Evolutionary conservation across 805 yeast genomes (phyloP), one percentile per base, ranked within the genome.

Genomic region (Priceomyces medius): DNA sequence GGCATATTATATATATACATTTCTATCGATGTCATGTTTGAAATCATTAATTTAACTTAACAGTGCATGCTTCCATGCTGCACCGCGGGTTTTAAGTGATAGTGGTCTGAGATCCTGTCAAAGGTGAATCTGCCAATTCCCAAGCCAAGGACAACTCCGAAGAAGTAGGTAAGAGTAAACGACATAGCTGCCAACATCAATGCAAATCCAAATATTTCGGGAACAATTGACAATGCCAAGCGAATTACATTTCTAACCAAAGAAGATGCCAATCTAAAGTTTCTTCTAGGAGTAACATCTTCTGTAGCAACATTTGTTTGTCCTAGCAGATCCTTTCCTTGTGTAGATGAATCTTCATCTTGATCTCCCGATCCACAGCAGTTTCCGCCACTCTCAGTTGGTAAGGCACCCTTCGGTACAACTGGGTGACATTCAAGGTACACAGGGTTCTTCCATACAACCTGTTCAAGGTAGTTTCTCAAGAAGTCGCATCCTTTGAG

Each of bases 141-240:
- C 44, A 83, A 64, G 8, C 95, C 95, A 13, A 81, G 51, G 13
- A 82, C 77, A 21, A 83, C 81, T 2, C 87, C 91, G 62, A 85
- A 85, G 59, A 85, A 82, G 50, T 85, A 85, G 0, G 79, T 63
- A 35, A 83, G 50, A 7, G 83, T 74, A 56, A 71, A 85, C 31
- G 84, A 71, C 95, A 85, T 85, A 4, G 85, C 84, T 12, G 81
- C 89, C 64, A 85, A 72, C 95, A 85, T 85, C 52, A 85, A 62
- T 26, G 83, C 83, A 55, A 81, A 85, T 9, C 85, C 82, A 37
- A 85, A 56, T 72, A 84, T 68, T 16, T 85, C 83, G 2, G 85
- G 77, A 13, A 79, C 56, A 47, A 85, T 80, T 8, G 81, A 73
- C 18, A 85, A 48, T 0, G 73, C 26, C 13, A 82, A 61, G 51